These are phyloP conservation scores for Penicillium parvum DNA, from an alignment of 495 filamentous ascomycete genomes.

Conservation along the genomic window DNA sequence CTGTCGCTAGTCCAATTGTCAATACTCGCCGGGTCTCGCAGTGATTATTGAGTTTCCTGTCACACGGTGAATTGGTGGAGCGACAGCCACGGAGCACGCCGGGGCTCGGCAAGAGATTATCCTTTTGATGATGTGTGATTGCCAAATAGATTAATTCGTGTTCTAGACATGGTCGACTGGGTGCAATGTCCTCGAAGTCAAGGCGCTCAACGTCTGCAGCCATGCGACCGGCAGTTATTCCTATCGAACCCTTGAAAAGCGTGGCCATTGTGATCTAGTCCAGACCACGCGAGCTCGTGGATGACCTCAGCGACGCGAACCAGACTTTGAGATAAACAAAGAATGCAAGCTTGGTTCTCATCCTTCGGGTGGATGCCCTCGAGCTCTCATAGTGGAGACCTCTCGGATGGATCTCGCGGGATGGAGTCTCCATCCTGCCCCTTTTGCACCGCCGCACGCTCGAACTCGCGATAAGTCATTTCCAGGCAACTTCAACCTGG, in stretches of 20 bases:
- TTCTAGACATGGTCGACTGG: conserved; percentile 6
- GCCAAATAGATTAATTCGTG: conserved; percentile 12
- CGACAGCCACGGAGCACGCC: background rate
- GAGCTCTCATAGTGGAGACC: conserved; percentile 21
- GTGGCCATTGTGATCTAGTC: background rate
- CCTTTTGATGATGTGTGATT: no score
- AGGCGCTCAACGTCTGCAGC: conserved; percentile 8
- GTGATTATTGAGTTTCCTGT: conserved; percentile 8
- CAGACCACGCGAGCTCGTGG: no score
- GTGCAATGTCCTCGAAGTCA: conserved; percentile 1
- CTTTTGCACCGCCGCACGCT: conserved; percentile 4
- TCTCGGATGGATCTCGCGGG: conserved; percentile 22
- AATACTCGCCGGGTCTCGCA: conserved; percentile 11
- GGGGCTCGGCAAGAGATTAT: background rate
- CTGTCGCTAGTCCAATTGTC: conserved; percentile 8
- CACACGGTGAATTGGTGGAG: no score
- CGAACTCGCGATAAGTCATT: background rate
- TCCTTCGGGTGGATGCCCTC: background rate
- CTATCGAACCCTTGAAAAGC: background rate
- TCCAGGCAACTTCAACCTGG: background rate
- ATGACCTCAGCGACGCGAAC: conserved; percentile 4
- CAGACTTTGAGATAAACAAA: conserved; percentile 10
- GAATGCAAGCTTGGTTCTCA: conserved; percentile 2
- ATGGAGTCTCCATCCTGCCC: conserved; percentile 6
- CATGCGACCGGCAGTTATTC: conserved; percentile 3